Conservation (phyloP, 2,329 filamentous ascomycete genomes). For the Aspergillus japonicus region DNA sequence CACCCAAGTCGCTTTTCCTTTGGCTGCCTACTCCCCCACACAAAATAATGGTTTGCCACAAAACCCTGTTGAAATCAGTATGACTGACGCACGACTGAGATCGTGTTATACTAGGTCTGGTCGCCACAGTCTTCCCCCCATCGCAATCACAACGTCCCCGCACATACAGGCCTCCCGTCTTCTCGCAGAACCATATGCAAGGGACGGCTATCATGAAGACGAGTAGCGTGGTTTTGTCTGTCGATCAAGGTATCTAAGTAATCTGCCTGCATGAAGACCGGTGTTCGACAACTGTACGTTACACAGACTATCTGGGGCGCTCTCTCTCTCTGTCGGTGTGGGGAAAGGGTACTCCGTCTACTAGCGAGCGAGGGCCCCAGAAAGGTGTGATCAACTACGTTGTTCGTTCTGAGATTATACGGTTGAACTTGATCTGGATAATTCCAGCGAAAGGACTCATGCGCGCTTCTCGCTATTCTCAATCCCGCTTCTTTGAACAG, state of each 20-base stretch:
- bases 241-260: conserved; percentile 44
- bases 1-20: not conserved
- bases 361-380: not conserved
- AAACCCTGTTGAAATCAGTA: not conserved
- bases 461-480: conserved; percentile 30
- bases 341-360: not conserved
- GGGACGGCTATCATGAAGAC: conserved; percentile 37
- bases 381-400: conserved; percentile 10
- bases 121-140: conserved; percentile 2
- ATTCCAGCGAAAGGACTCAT: conserved; percentile 48
- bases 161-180: conserved; percentile 27
- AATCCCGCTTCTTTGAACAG: not conserved
- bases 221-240: conserved; percentile 40
- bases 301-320: conserved; percentile 5
- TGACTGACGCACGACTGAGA: conserved; percentile 9
- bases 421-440: conserved; percentile 48
- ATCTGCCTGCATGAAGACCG: conserved; percentile 43
- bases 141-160: conserved; percentile 20
- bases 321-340: not conserved
- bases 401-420: conserved; percentile 45
- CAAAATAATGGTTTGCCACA: not conserved
- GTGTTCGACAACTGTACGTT: conserved; percentile 34
- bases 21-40: not conserved
- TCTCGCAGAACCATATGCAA: conserved; percentile 17
- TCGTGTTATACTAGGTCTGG: conserved; percentile 7